phyloP scores from a whole-genome alignment of 2,329 filamentous ascomycete species.

The Epichloe uncinata region DNA sequence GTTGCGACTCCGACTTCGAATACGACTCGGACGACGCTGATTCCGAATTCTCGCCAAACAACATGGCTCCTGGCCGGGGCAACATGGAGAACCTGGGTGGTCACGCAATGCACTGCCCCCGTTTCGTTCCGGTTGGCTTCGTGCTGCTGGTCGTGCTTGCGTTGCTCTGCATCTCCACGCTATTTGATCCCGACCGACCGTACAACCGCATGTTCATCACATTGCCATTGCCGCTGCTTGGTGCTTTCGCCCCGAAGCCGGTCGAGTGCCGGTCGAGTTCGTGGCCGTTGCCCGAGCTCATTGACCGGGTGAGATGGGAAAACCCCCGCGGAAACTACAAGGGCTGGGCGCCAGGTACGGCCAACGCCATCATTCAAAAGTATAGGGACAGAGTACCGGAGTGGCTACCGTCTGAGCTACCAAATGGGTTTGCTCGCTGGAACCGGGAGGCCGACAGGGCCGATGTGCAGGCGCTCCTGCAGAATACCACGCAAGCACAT shows the following conservation, averaged over 20 bases:
- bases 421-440: slow-evolving; percentile 18
- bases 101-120: slow-evolving; percentile 7
- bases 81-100: slow-evolving; percentile 3
- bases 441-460: slow-evolving; percentile 12
- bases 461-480: background rate
- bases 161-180: slow-evolving; percentile 11
- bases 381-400: slow-evolving; percentile 15
- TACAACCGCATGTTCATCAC: slow-evolving; percentile 20
- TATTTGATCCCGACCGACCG: slow-evolving; percentile 17
- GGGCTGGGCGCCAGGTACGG: slow-evolving; percentile 18
- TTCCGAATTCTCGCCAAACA: background rate
- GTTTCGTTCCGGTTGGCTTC: slow-evolving; percentile 8
- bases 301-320: slow-evolving; percentile 15
- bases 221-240: slow-evolving; percentile 18
- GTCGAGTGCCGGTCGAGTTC: slow-evolving; percentile 15
- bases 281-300: slow-evolving; percentile 19
- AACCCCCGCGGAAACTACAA: slow-evolving; percentile 16
- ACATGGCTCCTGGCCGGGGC: background rate
- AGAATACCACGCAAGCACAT: background rate
- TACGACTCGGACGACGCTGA: slow-evolving; percentile 6
- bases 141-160: slow-evolving; percentile 8
- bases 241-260: slow-evolving; percentile 14
- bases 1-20: slow-evolving; percentile 1
- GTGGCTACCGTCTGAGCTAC: slow-evolving; percentile 16
- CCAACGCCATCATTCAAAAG: slow-evolving; percentile 11